phyloP scores from a whole-genome alignment of 768 basidiomycete genomes.

The Leucosporidium yakuticum region DNA sequence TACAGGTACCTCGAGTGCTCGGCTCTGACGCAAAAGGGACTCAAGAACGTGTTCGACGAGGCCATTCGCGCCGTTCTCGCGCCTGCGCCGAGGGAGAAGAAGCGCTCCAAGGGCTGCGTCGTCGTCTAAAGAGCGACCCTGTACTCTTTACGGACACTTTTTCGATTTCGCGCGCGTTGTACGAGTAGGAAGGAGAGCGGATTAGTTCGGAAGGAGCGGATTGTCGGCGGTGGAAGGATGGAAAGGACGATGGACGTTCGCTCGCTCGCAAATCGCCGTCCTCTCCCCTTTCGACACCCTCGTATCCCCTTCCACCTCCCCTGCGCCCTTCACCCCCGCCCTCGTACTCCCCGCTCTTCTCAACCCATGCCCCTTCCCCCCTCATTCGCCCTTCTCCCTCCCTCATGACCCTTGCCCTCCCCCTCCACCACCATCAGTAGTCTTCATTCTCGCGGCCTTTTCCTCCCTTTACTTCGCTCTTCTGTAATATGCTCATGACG shows the following conservation, averaged over 20 bases:
- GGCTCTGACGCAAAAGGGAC: conserved; percentile 91
- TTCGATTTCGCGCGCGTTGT: too few relatives aligned
- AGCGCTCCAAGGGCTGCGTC: conserved; percentile 46
- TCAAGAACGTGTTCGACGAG: conserved; percentile 99
- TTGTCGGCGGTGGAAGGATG: not conserved
- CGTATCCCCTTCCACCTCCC: not conserved
- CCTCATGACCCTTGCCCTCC: not conserved
- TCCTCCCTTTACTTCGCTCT: not conserved
- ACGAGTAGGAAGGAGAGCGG: not conserved
- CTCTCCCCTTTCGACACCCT: too few relatives aligned
- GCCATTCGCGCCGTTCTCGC: conserved; percentile 83
- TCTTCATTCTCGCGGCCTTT: not conserved
- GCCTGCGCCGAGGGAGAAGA: conserved; percentile 41
- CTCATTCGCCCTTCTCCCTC: not conserved
- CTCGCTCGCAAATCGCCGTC: not conserved
- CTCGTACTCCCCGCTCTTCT: not conserved
- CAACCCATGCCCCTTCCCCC: not conserved
- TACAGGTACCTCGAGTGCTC: conserved; percentile 78
- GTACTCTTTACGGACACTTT: too few relatives aligned
- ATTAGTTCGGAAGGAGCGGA: not conserved
- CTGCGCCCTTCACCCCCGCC: not conserved
- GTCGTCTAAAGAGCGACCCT: conserved; percentile 38
- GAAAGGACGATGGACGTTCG: not conserved
- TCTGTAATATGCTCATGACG: too few relatives aligned
- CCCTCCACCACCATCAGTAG: not conserved